A percentile compares a stretch with the other conserved stretches of the same genome.
Conservation (phyloP, 495 filamentous ascomycete genomes). For the Astrothelium macrocarpum region DNA sequence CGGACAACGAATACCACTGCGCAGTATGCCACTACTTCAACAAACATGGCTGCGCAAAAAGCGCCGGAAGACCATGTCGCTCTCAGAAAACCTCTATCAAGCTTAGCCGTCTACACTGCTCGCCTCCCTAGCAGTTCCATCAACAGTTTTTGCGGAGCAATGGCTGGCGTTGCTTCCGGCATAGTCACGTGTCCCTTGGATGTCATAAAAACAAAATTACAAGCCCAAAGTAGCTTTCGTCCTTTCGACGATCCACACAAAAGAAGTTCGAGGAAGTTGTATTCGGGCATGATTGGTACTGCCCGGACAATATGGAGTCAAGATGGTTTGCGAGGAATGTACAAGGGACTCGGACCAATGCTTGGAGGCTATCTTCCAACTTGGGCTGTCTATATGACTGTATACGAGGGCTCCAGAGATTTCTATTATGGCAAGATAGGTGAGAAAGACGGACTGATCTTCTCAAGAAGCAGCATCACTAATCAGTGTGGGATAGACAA, state of each 20-base stretch:
- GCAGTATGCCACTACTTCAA: constrained; percentile 8
- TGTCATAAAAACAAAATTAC: constrained; percentile 97
- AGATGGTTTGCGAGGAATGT: constrained; percentile 85
- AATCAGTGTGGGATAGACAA: constrained; percentile 33
- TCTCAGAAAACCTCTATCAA: constrained; percentile 35
- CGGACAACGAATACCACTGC: background rate
- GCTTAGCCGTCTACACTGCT: constrained; percentile 47
- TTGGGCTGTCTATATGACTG: constrained; percentile 94
- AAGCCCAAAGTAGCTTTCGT: constrained; percentile 81
- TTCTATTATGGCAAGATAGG: constrained; percentile 57
- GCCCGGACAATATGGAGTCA: constrained; percentile 73
- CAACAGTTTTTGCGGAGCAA: constrained; percentile 67
- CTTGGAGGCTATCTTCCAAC: constrained; percentile 91
- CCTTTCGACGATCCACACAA: constrained; percentile 31
- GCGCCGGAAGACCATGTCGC: background rate
- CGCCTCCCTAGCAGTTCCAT: constrained; percentile 43
- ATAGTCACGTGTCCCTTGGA: constrained; percentile 95
- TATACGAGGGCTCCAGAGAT: constrained; percentile 81
- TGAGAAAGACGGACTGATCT: constrained; percentile 25
- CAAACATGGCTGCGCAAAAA: background rate
- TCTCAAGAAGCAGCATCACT: constrained; percentile 6
- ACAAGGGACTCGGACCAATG: constrained; percentile 87
- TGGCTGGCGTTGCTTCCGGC: constrained; percentile 82
- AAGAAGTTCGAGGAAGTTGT: constrained; percentile 46
- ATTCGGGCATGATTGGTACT: constrained; percentile 79